Evolutionary conservation across 257 asterid genomes (phyloP).

Genomic region (Plantago ovata): DNA sequence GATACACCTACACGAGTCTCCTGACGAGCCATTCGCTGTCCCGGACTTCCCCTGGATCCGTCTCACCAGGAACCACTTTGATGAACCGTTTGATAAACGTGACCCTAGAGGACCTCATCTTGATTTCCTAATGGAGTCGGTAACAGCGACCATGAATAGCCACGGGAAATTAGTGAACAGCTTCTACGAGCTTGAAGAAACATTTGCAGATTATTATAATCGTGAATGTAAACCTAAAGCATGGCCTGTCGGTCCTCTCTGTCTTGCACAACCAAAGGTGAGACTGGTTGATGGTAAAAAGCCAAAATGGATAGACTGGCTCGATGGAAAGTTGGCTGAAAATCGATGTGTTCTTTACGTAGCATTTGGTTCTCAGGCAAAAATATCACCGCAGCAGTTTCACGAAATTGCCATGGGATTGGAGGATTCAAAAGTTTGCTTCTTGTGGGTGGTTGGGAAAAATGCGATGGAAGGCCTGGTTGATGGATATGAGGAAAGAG

Average conservation of each 20-base stretch:
- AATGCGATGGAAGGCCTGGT: neutral
- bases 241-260: constrained; percentile 59
- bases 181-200: constrained; percentile 51
- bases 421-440: constrained; percentile 41
- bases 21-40: constrained; percentile 37
- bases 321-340: constrained; percentile 33
- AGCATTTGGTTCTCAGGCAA: constrained; percentile 79
- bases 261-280: constrained; percentile 23
- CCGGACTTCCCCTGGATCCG: constrained; percentile 42
- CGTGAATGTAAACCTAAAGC: neutral
- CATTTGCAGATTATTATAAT: constrained; percentile 27
- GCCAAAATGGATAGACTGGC: constrained; percentile 54
- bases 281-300: neutral
- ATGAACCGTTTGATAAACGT: constrained; percentile 16
- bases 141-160: constrained; percentile 25
- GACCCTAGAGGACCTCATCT: constrained; percentile 31
- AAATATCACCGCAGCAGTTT: constrained; percentile 38
- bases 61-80: constrained; percentile 50
- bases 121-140: constrained; percentile 25
- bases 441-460: constrained; percentile 55
- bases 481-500: constrained; percentile 32
- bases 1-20: constrained; percentile 21
- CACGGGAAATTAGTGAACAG: constrained; percentile 51
- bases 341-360: constrained; percentile 45
- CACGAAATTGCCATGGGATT: constrained; percentile 46